Evolutionary conservation across 2,329 filamentous ascomycete species (phyloP).

Genomic region (Sporothrix phasma): DNA sequence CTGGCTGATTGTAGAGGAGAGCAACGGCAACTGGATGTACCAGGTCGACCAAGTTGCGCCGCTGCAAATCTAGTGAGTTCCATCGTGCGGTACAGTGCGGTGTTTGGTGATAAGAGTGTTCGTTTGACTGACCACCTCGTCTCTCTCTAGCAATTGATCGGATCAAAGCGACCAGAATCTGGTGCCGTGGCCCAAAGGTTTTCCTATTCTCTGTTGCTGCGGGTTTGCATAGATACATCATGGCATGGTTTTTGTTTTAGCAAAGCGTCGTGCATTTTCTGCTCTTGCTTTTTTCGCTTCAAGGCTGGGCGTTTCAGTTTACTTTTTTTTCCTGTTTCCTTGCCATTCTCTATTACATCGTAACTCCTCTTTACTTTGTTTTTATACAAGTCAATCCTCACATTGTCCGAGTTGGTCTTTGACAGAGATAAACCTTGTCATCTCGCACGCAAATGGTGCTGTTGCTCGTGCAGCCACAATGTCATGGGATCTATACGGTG

Average conservation of each 20-base stretch:
- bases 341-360: not conserved
- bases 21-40: slow-evolving; percentile 92
- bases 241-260: not conserved
- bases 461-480: not conserved
- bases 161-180: not conserved
- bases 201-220: not conserved
- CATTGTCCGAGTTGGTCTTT: too few species aligned
- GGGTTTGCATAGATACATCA: not conserved
- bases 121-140: not conserved
- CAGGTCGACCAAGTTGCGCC: slow-evolving; percentile 93
- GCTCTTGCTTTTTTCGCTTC: slow-evolving; percentile 19
- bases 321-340: slow-evolving; percentile 19
- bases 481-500: not conserved
- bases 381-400: not conserved
- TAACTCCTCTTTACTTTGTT: not conserved
- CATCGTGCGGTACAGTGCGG: too few species aligned
- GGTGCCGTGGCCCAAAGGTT: not conserved
- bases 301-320: not conserved
- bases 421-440: not conserved
- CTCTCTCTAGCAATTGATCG: not conserved
- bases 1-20: slow-evolving; percentile 86
- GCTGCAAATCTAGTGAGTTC: slow-evolving; percentile 86
- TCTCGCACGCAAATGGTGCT: not conserved
- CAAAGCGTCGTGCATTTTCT: not conserved
- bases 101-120: not conserved